These are phyloP conservation scores for Pholiota molesta DNA, from an alignment of 768 basidiomycete species.

Conservation along the genomic window DNA sequence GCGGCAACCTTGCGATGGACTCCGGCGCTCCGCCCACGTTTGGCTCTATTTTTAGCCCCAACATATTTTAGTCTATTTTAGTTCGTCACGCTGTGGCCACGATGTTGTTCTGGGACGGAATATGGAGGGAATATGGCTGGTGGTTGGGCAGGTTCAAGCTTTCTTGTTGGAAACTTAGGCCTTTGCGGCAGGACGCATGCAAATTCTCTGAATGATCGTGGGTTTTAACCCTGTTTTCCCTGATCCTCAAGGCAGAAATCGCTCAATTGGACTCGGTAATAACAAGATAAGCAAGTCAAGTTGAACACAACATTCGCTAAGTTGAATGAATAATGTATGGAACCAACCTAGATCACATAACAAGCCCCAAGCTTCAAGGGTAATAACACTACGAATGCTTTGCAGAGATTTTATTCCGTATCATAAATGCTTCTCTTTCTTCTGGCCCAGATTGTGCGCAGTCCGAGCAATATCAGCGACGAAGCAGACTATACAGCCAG, in stretches of 20 bases:
- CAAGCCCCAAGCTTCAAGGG: too few relatives aligned
- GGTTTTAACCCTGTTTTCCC: not conserved
- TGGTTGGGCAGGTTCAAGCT: not conserved
- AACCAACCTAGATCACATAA: too few relatives aligned
- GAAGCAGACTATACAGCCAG: not conserved
- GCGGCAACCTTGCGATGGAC: slow-evolving; percentile 1
- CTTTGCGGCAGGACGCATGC: not conserved
- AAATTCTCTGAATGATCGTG: not conserved
- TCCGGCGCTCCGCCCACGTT: slow-evolving; percentile 10
- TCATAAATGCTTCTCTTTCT: not conserved
- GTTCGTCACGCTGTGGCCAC: not conserved
- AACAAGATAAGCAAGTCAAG: too few relatives aligned
- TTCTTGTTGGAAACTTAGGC: not conserved
- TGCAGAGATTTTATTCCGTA: too few relatives aligned
- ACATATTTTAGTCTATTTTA: not conserved
- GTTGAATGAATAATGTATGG: too few relatives aligned
- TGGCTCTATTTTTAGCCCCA: slow-evolving; percentile 16
- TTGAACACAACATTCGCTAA: too few relatives aligned
- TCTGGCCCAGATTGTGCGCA: not conserved
- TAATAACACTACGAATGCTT: too few relatives aligned
- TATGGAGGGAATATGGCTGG: not conserved
- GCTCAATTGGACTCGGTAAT: not conserved
- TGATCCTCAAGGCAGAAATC: not conserved
- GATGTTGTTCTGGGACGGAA: not conserved
- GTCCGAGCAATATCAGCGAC: not conserved